Conservation (phyloP, 2,329 filamentous ascomycete species). For the Ascochyta clinopodiicola region DNA sequence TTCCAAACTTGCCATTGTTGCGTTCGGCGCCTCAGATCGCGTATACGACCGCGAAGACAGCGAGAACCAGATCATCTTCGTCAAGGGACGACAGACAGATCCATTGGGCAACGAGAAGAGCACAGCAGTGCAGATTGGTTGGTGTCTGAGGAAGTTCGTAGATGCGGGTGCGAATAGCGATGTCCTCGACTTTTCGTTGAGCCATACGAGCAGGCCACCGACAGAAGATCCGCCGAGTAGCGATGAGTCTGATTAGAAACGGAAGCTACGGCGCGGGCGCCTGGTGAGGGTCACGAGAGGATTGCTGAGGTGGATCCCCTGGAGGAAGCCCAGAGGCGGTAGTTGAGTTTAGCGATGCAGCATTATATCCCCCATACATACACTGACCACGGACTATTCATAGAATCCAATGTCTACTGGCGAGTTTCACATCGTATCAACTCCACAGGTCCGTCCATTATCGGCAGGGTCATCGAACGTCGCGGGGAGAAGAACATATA, state of each 20-base stretch:
- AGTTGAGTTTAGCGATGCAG: not conserved
- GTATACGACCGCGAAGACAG: slow-evolving; percentile 57
- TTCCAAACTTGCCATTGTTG: slow-evolving; percentile 54
- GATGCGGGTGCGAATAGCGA: slow-evolving; percentile 53
- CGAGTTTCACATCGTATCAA: not conserved
- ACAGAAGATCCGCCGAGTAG: slow-evolving; percentile 41
- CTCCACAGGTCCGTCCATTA: too few relatives aligned
- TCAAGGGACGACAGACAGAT: slow-evolving; percentile 52
- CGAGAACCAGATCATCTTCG: slow-evolving; percentile 55
- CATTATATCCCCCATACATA: not conserved
- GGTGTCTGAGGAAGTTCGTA: slow-evolving; percentile 55
- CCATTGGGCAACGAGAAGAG: slow-evolving; percentile 51
- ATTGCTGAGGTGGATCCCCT: not conserved
- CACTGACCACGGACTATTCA: not conserved
- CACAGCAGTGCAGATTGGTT: slow-evolving; percentile 54
- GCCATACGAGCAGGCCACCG: slow-evolving; percentile 47
- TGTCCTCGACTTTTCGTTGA: slow-evolving; percentile 54
- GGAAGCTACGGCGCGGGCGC: not conserved
- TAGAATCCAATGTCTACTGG: not conserved
- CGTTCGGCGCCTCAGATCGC: slow-evolving; percentile 56
- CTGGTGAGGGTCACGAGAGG: not conserved
- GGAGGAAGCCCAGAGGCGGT: not conserved
- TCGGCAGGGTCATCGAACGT: too few relatives aligned
- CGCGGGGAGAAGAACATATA: too few relatives aligned
- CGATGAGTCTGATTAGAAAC: slow-evolving; percentile 41